These are phyloP conservation scores for Agrostemma githago DNA, from an alignment of 148 eudicot species.

Conservation along the genomic window DNA sequence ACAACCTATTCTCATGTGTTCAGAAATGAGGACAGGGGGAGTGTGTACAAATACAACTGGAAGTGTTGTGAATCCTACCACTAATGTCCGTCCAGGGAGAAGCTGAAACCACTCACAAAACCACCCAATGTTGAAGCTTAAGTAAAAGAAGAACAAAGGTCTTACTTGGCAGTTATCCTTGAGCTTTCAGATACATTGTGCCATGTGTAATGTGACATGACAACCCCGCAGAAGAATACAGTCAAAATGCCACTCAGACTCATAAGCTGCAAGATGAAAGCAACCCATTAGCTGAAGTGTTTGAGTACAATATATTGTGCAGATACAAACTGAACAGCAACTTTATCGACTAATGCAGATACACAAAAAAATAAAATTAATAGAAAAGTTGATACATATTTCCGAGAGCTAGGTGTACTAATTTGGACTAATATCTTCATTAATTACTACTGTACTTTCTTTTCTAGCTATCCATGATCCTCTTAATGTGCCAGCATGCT, in stretches of 20 bases:
- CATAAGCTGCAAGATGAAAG: constrained; percentile 49
- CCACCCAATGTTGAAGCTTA: no score
- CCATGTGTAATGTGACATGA: constrained; percentile 89
- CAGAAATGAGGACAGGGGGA: background rate
- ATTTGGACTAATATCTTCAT: background rate
- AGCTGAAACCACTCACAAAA: background rate
- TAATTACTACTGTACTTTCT: background rate
- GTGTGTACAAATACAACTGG: background rate
- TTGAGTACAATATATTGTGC: background rate
- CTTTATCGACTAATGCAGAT: background rate
- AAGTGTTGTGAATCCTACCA: constrained; percentile 11
- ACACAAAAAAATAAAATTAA: background rate
- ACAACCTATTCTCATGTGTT: background rate
- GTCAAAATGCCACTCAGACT: constrained; percentile 70
- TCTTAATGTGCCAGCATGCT: background rate
- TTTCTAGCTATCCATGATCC: background rate
- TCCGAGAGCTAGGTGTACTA: background rate
- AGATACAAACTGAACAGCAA: background rate
- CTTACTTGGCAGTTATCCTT: constrained; percentile 77
- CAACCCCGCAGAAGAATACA: constrained; percentile 37
- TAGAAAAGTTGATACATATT: background rate
- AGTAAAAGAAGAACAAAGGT: background rate
- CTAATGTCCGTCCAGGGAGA: background rate
- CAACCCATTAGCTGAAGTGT: constrained; percentile 1
- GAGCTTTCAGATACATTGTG: constrained; percentile 79